A percentile compares a stretch with the other conserved stretches of the same genome.
phyloP scores from a whole-genome alignment of 1,284 basidiomycete genomes.

The Leccinum idahoense region DNA sequence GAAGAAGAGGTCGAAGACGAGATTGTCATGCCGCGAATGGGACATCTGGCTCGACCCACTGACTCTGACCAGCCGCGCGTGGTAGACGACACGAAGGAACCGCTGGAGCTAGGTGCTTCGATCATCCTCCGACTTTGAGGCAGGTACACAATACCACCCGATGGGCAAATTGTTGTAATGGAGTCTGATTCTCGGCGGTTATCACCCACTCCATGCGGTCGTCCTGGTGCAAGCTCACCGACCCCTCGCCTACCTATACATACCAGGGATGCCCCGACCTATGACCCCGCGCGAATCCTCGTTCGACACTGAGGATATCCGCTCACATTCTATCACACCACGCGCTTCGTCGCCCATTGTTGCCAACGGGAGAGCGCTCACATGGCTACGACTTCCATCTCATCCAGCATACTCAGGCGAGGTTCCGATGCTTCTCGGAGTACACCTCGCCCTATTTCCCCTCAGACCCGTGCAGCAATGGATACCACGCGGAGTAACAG shows the following conservation, averaged over 20 bases:
- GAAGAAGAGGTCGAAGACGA: conserved; percentile 66
- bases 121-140: conserved; percentile 40
- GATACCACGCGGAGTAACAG: conserved; percentile 53
- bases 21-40: conserved; percentile 65
- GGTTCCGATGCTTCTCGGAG: conserved; percentile 49
- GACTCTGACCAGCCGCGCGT: conserved; percentile 24
- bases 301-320: conserved; percentile 60
- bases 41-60: conserved; percentile 36
- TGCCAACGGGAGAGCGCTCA: conserved; percentile 29
- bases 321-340: conserved; percentile 74
- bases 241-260: conserved; percentile 68
- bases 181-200: conserved; percentile 43
- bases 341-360: conserved; percentile 62
- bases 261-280: conserved; percentile 77
- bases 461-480: conserved; percentile 38
- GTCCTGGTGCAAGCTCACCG: conserved; percentile 45
- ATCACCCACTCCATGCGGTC: conserved; percentile 47
- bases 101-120: conserved; percentile 14
- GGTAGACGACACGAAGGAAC: conserved; percentile 16
- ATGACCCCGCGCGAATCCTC: conserved; percentile 70
- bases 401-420: conserved; percentile 41
- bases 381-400: conserved; percentile 28
- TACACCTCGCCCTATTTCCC: conserved; percentile 43
- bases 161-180: conserved; percentile 40
- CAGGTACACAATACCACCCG: conserved; percentile 68